Percentiles rank a stretch among this genome's conserved stretches.
Evolutionary conservation across 2,329 filamentous ascomycete species (phyloP).

Genomic region (Neoscytalidium dimidiatum): DNA sequence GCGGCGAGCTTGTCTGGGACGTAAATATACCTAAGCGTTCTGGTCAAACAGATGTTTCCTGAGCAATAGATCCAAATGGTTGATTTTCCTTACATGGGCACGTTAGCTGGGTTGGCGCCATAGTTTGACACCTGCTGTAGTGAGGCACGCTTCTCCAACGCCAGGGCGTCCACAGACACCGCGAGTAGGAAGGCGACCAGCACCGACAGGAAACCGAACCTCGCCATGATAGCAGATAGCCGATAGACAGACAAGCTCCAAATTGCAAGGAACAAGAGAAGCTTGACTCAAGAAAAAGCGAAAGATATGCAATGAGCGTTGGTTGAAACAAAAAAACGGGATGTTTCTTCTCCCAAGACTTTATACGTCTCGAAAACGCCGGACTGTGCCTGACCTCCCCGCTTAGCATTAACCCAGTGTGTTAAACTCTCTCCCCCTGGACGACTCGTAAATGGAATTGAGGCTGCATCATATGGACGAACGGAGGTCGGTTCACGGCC

Average conservation of each 20-base stretch:
- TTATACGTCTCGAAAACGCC: neutral
- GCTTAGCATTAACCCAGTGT: neutral
- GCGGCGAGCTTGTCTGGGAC: slow-evolving; percentile 47
- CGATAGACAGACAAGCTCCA: neutral
- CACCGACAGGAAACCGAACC: neutral
- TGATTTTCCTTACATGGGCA: slow-evolving; percentile 46
- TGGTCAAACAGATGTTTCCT: neutral
- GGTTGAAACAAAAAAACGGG: neutral
- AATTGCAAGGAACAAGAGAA: neutral
- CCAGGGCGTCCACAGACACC: neutral
- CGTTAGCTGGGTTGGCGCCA: slow-evolving; percentile 50
- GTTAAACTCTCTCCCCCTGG: neutral
- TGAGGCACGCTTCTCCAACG: slow-evolving; percentile 19
- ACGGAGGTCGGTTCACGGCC: slow-evolving; percentile 3
- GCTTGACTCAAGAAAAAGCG: neutral
- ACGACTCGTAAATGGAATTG: neutral
- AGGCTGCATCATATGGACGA: slow-evolving; percentile 12
- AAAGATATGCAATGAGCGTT: neutral
- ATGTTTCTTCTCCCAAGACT: neutral
- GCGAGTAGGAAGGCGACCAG: neutral
- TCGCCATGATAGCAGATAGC: neutral
- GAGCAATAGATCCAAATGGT: neutral
- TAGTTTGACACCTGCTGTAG: slow-evolving; percentile 45
- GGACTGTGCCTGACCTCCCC: neutral
- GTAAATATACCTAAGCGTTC: slow-evolving; percentile 40